phyloP scores from a whole-genome alignment of 495 filamentous ascomycete species.

The Hypoxylon subgilvum region DNA sequence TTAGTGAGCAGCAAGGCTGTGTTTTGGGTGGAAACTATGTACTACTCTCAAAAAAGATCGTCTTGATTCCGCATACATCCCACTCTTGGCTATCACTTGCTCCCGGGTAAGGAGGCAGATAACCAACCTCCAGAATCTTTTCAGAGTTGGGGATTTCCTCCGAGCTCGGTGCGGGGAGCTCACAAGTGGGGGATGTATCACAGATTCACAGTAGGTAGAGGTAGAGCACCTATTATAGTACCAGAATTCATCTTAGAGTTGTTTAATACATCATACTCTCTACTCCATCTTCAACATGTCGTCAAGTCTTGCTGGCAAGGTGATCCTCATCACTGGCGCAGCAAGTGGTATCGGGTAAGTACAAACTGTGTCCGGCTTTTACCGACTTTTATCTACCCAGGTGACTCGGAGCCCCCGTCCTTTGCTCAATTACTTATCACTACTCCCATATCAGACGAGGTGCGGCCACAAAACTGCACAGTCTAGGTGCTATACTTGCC shows the following conservation, averaged over 20 bases:
- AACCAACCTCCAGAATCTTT: too few relatives aligned
- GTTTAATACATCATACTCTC: too few relatives aligned
- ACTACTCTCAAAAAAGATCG: background rate
- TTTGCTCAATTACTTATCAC: background rate
- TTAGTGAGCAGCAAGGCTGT: background rate
- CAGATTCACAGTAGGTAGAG: too few relatives aligned
- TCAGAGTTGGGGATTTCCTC: too few relatives aligned
- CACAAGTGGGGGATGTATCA: slow-evolving; percentile 28
- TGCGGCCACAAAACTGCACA: slow-evolving; percentile 52
- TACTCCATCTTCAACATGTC: slow-evolving; percentile 38
- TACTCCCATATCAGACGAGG: slow-evolving; percentile 44
- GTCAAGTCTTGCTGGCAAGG: slow-evolving; percentile 44
- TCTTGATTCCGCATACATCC: slow-evolving; percentile 5
- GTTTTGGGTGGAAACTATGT: background rate
- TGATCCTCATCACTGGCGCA: slow-evolving; percentile 58
- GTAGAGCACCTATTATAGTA: too few relatives aligned
- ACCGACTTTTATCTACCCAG: background rate
- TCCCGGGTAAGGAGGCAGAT: too few relatives aligned
- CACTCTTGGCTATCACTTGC: slow-evolving; percentile 17
- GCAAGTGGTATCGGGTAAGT: slow-evolving; percentile 58
- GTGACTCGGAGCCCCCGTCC: background rate
- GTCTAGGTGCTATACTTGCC: slow-evolving; percentile 51
- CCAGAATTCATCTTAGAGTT: too few relatives aligned
- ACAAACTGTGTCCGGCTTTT: background rate
- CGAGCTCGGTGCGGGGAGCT: slow-evolving; percentile 29